Base-by-base conservation (phyloP, 768 basidiomycete species). In the Pilatotrama ljubarskyi region DNA sequence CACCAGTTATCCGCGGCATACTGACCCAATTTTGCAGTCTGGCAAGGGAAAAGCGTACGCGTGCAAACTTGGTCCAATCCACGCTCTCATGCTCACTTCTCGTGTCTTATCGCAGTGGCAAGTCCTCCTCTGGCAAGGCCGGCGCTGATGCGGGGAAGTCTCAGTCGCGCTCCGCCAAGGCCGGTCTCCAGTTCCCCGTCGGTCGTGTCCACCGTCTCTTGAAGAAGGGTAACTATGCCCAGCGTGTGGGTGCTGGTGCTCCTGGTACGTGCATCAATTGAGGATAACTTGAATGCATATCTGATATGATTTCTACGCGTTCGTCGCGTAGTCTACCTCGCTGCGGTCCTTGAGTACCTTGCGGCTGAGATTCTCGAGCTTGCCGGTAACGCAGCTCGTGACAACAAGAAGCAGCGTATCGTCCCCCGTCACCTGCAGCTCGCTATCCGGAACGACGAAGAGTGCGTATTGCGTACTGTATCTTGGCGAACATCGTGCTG, bases 331-430 rank as follows among this genome's bases (percentile, higher is more conserved):
- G 92, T 92, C 50, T 93, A 91, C 75, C 83, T 92, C 58, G 86
- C 91, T 58, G 90, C 90, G 51, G 91, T 93, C 55, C 81, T 94
- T 25, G 93, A 94, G 74, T 94, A 95, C 73, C 82, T 95, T 37
- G 83, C 86, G 6, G 93, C 92, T 26, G 93, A 95, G 74, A 86
- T 95, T 68, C 82, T 93, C 52, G 92, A 94, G 74, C 79, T 93
- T 44, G 90, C 92, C 54, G 92, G 92, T 5, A 86, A 85, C 67
- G 84, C 85, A 36, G 89, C 90, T 49, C 83, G 86, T 61, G 88
- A 91, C 70, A 86, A 90, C 78, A 88, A 90, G 78, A 91, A 90
- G 79, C 81, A 83, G 62, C 85, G 90, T 76, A 93, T 93, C 65
- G 85, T 88, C 18, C 92, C 92, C 57, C 83, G 87, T 72, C 87